Conservation (phyloP, 2,329 filamentous ascomycete species). For the Nothophoma quercina region DNA sequence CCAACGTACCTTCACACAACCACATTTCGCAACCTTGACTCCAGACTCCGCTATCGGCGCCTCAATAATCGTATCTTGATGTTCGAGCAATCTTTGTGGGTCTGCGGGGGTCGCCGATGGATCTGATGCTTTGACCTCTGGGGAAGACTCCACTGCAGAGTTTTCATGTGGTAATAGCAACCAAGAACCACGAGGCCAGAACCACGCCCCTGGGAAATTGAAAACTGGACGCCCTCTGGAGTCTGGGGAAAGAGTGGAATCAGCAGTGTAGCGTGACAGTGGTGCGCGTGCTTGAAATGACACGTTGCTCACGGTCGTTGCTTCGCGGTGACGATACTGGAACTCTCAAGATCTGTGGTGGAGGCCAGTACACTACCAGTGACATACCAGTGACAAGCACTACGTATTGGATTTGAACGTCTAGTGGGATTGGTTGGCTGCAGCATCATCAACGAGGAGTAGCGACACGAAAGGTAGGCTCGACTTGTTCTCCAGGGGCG, state of each 20-base stretch:
- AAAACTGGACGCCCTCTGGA: background rate
- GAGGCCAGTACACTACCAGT: too few relatives aligned
- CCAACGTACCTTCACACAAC: background rate
- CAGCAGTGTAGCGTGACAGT: background rate
- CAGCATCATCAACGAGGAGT: too few relatives aligned
- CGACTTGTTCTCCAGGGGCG: too few relatives aligned
- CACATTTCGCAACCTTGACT: background rate
- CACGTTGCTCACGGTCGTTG: too few relatives aligned
- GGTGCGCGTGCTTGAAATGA: too few relatives aligned
- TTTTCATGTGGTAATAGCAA: slow-evolving; percentile 30
- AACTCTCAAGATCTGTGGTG: too few relatives aligned
- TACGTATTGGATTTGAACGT: too few relatives aligned
- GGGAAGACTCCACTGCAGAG: slow-evolving; percentile 18
- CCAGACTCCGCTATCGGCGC: slow-evolving; percentile 4
- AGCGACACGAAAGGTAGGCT: too few relatives aligned
- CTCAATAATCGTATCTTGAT: background rate
- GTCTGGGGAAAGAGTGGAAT: slow-evolving; percentile 11
- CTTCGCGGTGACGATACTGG: too few relatives aligned
- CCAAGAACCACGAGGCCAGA: background rate
- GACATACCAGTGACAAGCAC: too few relatives aligned
- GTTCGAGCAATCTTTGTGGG: slow-evolving; percentile 4
- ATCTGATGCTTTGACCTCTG: slow-evolving; percentile 9
- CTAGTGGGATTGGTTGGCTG: too few relatives aligned
- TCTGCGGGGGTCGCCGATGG: slow-evolving; percentile 7
- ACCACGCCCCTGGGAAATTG: slow-evolving; percentile 1